phyloP scores from a whole-genome alignment of 805 yeast genomes.

The Candida pini region DNA sequence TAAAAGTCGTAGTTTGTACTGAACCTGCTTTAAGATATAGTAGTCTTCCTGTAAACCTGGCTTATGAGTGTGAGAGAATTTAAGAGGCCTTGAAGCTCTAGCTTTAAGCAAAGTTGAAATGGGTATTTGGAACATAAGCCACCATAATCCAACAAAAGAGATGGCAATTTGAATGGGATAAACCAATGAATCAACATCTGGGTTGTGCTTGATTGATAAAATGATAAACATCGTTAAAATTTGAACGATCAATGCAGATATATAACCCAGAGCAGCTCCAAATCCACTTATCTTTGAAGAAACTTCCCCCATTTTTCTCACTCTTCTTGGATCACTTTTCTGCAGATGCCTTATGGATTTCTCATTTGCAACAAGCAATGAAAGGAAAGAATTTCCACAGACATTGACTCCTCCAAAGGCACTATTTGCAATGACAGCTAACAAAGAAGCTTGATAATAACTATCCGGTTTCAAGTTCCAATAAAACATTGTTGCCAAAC shows the following conservation, averaged over 20 bases:
- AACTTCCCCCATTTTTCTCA: conserved; percentile 29
- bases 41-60: conserved; percentile 8
- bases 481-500: conserved; percentile 45
- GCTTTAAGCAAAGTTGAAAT: conserved; percentile 42
- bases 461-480: conserved; percentile 32
- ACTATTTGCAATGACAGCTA: conserved; percentile 60
- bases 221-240: conserved; percentile 46
- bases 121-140: conserved; percentile 69
- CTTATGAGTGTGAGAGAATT: conserved; percentile 8
- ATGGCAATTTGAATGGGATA: conserved; percentile 54
- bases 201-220: conserved; percentile 15
- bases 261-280: conserved; percentile 69
- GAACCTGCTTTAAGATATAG: conserved; percentile 6
- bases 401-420: conserved; percentile 76
- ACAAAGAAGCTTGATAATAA: conserved; percentile 44
- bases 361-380: conserved; percentile 48
- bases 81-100: conserved; percentile 35
- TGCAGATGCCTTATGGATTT: conserved; percentile 4
- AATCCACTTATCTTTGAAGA: conserved; percentile 55
- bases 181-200: conserved; percentile 19
- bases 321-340: conserved; percentile 4
- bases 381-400: conserved; percentile 71
- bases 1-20: conserved; percentile 10
- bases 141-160: conserved; percentile 67
- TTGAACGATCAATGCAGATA: conserved; percentile 66